A percentile compares a stretch with the other conserved stretches of the same genome.
phyloP scores from a whole-genome alignment of 176 grass and related monocot genomes.

The Cenchrus fungigraminus region DNA sequence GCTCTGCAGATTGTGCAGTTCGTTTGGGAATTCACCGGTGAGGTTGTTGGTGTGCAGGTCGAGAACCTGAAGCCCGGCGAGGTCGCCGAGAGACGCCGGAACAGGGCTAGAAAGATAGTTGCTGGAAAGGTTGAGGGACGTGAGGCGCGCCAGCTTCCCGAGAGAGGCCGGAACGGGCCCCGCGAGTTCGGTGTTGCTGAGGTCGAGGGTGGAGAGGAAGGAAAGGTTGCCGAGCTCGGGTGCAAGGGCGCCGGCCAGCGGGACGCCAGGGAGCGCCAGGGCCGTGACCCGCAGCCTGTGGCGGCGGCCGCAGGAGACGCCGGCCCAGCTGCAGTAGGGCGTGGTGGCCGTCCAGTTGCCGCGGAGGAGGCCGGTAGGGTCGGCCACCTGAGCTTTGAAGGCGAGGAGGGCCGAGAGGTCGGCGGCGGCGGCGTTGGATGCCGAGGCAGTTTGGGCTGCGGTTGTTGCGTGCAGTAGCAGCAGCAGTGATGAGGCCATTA shows the following conservation, averaged over 20 bases:
- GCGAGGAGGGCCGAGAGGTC: slow-evolving; percentile 39
- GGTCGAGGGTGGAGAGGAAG: slow-evolving; percentile 30
- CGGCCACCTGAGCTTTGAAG: slow-evolving; percentile 33
- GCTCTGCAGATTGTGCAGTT: slow-evolving; percentile 13
- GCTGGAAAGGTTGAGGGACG: slow-evolving; percentile 20
- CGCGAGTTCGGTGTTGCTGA: slow-evolving; percentile 18
- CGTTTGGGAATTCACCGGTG: slow-evolving; percentile 29
- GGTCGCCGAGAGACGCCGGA: slow-evolving; percentile 18
- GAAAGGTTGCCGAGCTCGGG: slow-evolving; percentile 37
- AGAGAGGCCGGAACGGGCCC: slow-evolving; percentile 12
- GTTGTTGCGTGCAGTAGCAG: not conserved
- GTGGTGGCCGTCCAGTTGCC: slow-evolving; percentile 28
- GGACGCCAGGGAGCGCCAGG: slow-evolving; percentile 26
- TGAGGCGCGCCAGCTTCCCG: slow-evolving; percentile 16
- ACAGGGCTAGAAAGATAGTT: slow-evolving; percentile 29
- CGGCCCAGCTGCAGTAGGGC: slow-evolving; percentile 44
- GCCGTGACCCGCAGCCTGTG: slow-evolving; percentile 36
- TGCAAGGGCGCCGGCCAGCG: not conserved
- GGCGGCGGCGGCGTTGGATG: not conserved
- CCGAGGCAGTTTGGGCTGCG: not conserved
- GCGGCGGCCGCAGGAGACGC: slow-evolving; percentile 34
- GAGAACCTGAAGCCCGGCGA: not conserved
- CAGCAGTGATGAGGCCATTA: not conserved
- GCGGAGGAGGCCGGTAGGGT: slow-evolving; percentile 15
- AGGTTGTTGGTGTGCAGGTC: slow-evolving; percentile 23